phyloP scores from a whole-genome alignment of 2,329 filamentous ascomycete species.

The Ilyonectria robusta region DNA sequence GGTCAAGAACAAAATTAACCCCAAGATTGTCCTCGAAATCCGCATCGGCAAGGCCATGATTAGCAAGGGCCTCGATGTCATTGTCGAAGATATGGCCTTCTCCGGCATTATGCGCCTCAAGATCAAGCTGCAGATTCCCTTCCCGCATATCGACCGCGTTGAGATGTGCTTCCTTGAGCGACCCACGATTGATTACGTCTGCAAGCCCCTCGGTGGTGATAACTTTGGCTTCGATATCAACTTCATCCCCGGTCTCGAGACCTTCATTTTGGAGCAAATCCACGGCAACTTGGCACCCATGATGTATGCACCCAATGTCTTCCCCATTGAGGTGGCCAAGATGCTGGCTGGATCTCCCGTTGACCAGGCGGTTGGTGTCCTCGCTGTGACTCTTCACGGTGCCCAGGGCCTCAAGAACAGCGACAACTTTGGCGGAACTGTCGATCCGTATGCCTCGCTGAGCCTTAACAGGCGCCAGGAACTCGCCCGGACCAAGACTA shows the following conservation, averaged over 20 bases:
- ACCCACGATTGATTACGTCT: slow-evolving; percentile 95
- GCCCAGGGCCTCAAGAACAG: slow-evolving; percentile 94
- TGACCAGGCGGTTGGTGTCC: slow-evolving; percentile 94
- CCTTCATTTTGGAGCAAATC: slow-evolving; percentile 95
- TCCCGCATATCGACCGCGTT: slow-evolving; percentile 93
- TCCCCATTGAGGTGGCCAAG: slow-evolving; percentile 98
- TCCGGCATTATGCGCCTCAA: slow-evolving; percentile 97
- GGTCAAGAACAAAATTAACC: slow-evolving; percentile 95
- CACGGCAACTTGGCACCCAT: slow-evolving; percentile 94
- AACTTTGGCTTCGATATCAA: slow-evolving; percentile 98
- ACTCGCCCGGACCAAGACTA: slow-evolving; percentile 89
- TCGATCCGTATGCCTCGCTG: slow-evolving; percentile 90
- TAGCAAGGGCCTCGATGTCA: slow-evolving; percentile 96
- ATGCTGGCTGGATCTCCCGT: slow-evolving; percentile 95
- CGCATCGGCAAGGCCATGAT: slow-evolving; percentile 96
- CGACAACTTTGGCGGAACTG: slow-evolving; percentile 91
- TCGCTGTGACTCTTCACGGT: slow-evolving; percentile 92
- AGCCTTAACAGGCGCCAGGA: slow-evolving; percentile 87
- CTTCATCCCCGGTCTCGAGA: slow-evolving; percentile 95
- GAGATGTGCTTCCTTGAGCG: slow-evolving; percentile 95
- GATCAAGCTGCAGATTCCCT: slow-evolving; percentile 95
- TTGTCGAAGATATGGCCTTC: slow-evolving; percentile 98
- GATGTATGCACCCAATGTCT: slow-evolving; percentile 98
- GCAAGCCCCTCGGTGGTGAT: slow-evolving; percentile 96
- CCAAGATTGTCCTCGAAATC: slow-evolving; percentile 95